Conservation (phyloP, 1,284 basidiomycete species). For the Cutaneotrichosporon mucoides region DNA sequence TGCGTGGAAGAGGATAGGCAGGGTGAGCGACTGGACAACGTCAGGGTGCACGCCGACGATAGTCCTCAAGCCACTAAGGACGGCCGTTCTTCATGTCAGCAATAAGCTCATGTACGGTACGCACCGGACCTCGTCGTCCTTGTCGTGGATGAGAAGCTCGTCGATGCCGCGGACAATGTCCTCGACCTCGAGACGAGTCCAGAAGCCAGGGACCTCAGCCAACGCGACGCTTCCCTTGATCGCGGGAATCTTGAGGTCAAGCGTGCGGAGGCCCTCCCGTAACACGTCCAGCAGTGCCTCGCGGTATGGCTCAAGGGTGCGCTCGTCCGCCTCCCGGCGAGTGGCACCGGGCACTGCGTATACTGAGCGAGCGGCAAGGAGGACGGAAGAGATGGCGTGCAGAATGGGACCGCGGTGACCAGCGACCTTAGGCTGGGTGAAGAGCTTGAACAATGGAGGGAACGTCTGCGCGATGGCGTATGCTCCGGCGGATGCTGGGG, state of each 20-base stretch:
- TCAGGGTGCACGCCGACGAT: constrained; percentile 62
- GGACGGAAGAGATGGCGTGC: constrained; percentile 53
- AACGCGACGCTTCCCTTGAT: constrained; percentile 60
- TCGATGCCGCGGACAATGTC: constrained; percentile 74
- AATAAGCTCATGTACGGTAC: constrained; percentile 8
- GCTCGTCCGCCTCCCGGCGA: constrained; percentile 35
- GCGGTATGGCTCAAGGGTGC: constrained; percentile 62
- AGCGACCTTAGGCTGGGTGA: constrained; percentile 70
- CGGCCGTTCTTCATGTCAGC: constrained; percentile 56
- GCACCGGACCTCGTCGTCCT: constrained; percentile 55
- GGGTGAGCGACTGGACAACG: constrained; percentile 69
- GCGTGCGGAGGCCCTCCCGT: constrained; percentile 41
- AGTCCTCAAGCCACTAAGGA: constrained; percentile 64
- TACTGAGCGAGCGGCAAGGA: constrained; percentile 43
- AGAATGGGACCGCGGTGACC: constrained; percentile 70
- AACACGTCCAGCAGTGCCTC: constrained; percentile 59
- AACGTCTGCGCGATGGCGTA: constrained; percentile 65
- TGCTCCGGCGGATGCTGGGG: constrained; percentile 63
- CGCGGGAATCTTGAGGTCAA: constrained; percentile 56
- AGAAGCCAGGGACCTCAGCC: constrained; percentile 60
- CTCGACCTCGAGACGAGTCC: constrained; percentile 68
- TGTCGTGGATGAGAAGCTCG: constrained; percentile 60
- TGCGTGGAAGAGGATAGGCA: constrained; percentile 71
- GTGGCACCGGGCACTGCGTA: constrained; percentile 30
- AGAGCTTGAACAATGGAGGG: constrained; percentile 69